Conservation (phyloP, 352 stramenopile genomes). For the Globisporangium sylvaticum region DNA sequence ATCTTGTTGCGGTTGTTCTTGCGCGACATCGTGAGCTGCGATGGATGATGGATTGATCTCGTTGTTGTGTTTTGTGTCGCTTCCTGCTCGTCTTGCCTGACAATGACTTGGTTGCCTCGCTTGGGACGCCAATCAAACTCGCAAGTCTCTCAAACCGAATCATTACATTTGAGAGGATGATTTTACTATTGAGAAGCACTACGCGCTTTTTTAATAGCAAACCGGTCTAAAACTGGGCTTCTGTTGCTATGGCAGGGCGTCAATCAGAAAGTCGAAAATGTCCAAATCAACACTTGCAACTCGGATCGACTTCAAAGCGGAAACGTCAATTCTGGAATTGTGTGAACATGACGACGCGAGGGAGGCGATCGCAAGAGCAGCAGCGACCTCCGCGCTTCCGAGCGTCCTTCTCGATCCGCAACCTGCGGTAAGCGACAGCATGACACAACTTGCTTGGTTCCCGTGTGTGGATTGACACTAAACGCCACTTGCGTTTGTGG, state of each 20-base stretch:
- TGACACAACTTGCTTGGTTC: too few species aligned
- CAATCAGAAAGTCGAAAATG: too few species aligned
- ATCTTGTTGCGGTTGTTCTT: conserved; percentile 82
- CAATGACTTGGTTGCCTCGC: neutral
- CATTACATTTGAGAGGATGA: neutral
- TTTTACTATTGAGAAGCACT: too few species aligned
- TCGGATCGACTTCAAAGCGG: too few species aligned
- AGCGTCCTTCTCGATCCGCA: conserved; percentile 10
- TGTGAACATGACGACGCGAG: neutral
- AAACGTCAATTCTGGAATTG: too few species aligned
- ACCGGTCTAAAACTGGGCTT: too few species aligned
- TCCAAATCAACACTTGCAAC: neutral
- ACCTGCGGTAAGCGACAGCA: too few species aligned
- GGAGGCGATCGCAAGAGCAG: neutral
- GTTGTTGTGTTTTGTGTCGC: conserved; percentile 3
- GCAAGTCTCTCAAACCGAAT: neutral
- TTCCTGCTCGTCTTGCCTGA: conserved; percentile 4
- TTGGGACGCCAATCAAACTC: neutral
- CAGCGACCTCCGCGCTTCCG: conserved; percentile 7
- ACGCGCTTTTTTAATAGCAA: too few species aligned
- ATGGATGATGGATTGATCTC: neutral
- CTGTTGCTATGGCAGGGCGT: too few species aligned
- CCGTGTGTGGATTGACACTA: neutral
- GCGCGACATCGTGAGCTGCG: conserved; percentile 44
- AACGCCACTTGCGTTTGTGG: neutral